A percentile compares a stretch with the other conserved stretches of the same genome.
Conservation (phyloP, 2,329 filamentous ascomycete species). For the Fusarium longipes region DNA sequence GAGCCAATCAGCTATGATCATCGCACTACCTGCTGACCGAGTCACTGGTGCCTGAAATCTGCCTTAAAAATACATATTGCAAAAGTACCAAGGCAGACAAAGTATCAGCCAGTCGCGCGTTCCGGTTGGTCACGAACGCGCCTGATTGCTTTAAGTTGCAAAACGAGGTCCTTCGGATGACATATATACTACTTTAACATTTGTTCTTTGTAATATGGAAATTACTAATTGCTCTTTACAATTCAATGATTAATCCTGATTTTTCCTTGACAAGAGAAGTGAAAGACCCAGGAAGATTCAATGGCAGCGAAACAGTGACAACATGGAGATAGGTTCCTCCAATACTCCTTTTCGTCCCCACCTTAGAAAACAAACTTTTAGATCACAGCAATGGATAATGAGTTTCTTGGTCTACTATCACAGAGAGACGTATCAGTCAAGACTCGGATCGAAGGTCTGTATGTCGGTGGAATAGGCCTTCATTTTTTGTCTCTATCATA, state of each 20-base stretch:
- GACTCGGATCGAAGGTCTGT: neutral
- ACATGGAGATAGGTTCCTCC: neutral
- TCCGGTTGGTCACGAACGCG: slow-evolving; percentile 23
- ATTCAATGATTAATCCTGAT: neutral
- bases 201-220: neutral
- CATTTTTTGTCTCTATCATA: neutral
- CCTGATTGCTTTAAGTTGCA: neutral
- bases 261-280: neutral
- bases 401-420: neutral
- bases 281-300: neutral
- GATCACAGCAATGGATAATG: neutral
- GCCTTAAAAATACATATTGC: slow-evolving; percentile 44
- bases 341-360: neutral
- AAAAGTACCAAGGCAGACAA: slow-evolving; percentile 47
- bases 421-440: neutral
- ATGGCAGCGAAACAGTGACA: neutral
- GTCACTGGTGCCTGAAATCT: slow-evolving; percentile 48
- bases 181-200: neutral
- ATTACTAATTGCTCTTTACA: neutral
- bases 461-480: neutral
- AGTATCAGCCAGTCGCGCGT: slow-evolving; percentile 26
- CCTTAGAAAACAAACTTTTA: neutral
- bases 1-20: slow-evolving; percentile 46
- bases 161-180: neutral
- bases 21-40: slow-evolving; percentile 36